These are phyloP conservation scores for Pythium guiyangense DNA, from an alignment of 352 stramenopile genomes.

Conservation along the genomic window DNA sequence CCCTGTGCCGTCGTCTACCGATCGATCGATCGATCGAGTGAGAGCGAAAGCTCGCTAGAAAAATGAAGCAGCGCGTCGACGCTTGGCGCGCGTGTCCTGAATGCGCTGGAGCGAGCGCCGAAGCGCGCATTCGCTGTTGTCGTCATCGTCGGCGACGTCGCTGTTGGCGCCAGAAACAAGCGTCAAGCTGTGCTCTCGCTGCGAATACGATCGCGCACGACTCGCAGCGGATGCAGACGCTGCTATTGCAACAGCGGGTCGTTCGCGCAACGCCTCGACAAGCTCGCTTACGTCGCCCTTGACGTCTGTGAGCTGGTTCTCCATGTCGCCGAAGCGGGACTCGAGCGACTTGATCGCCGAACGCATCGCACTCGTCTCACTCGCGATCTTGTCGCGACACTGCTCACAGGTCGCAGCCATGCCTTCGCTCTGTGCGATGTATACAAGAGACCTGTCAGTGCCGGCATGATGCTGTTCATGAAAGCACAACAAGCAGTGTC, in stretches of 20 bases:
- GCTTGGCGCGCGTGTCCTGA: conserved; percentile 40
- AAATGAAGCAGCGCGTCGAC: conserved; percentile 15
- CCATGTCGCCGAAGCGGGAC: conserved; percentile 18
- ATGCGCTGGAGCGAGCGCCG: conserved; percentile 30
- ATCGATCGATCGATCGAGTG: too few species aligned
- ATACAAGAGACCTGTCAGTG: neutral
- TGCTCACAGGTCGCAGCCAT: conserved; percentile 12
- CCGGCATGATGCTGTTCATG: neutral
- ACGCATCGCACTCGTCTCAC: conserved; percentile 11
- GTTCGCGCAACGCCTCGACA: conserved; percentile 1
- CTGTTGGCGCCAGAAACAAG: neutral
- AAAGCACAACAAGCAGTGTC: too few species aligned
- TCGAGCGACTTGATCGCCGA: conserved; percentile 18
- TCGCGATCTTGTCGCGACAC: conserved; percentile 18
- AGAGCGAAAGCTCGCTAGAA: neutral
- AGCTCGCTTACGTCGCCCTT: conserved; percentile 21
- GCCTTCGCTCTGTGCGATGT: conserved; percentile 13
- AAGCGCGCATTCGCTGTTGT: conserved; percentile 18
- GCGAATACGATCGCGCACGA: neutral
- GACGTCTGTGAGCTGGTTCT: conserved; percentile 22
- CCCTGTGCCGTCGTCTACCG: neutral
- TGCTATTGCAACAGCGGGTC: neutral
- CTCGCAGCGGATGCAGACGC: neutral
- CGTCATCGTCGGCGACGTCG: neutral
- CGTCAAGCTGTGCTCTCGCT: neutral